Evolutionary conservation across 768 basidiomycete genomes (phyloP).

Genomic region (Phaeotremella fagi): DNA sequence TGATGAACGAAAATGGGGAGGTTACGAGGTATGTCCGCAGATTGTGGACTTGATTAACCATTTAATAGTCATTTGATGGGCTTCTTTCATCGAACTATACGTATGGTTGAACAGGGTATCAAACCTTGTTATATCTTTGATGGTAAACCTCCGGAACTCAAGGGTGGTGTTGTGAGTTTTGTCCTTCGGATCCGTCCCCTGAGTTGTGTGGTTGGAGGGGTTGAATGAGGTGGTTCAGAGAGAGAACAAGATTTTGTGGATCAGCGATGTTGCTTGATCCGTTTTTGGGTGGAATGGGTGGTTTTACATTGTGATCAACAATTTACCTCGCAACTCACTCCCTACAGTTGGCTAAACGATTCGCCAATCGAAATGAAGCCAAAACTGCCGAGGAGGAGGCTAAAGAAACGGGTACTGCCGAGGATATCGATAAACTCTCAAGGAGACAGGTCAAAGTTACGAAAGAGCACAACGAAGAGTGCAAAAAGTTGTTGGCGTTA

Average conservation of each 20-base stretch:
- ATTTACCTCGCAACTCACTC: not conserved
- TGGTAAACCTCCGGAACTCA: constrained; percentile 95
- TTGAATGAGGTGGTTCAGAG: too few relatives aligned
- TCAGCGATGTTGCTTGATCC: too few relatives aligned
- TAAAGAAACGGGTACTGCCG: constrained; percentile 87
- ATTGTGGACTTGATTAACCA: not conserved
- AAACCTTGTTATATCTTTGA: constrained; percentile 98
- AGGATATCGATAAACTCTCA: constrained; percentile 85
- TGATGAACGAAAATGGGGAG: constrained; percentile 96
- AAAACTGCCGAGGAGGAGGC: constrained; percentile 94
- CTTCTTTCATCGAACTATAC: constrained; percentile 93
- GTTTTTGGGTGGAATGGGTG: not conserved
- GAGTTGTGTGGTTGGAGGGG: too few relatives aligned
- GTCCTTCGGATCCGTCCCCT: too few relatives aligned
- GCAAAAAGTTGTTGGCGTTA: constrained; percentile 71
- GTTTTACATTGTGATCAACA: not conserved
- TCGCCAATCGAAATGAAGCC: constrained; percentile 81
- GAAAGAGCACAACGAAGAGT: constrained; percentile 92
- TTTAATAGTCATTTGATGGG: constrained; percentile 88
- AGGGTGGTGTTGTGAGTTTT: constrained; percentile 83
- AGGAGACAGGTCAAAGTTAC: constrained; percentile 92
- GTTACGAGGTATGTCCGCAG: constrained; percentile 65
- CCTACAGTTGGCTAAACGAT: constrained; percentile 85
- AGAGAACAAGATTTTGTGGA: too few relatives aligned
- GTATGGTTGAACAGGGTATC: constrained; percentile 97